Conservation (phyloP, 495 filamentous ascomycete species). For the Delitschia confertaspora region DNA sequence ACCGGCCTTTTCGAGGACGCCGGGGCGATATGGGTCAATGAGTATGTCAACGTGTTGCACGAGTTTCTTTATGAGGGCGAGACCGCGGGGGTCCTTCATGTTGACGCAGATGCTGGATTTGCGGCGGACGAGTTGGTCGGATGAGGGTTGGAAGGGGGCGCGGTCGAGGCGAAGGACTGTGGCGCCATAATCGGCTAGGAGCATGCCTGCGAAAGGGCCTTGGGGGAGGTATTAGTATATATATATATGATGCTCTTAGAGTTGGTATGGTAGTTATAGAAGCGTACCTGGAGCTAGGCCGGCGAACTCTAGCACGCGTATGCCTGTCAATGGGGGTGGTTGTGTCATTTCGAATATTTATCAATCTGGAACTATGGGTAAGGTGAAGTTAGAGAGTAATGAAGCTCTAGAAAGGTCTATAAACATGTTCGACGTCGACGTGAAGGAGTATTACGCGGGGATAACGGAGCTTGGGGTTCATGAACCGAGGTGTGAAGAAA, state of each 20-base stretch:
- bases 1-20: conserved; percentile 74
- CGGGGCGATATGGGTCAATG: conserved; percentile 89
- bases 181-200: conserved; percentile 84
- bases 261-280: conserved; percentile 1
- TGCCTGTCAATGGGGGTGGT: conserved; percentile 58
- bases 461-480: too few species aligned
- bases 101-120: conserved; percentile 73
- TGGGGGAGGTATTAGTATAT: conserved; percentile 7
- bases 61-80: conserved; percentile 56
- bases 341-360: conserved; percentile 34
- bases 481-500: too few species aligned
- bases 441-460: too few species aligned
- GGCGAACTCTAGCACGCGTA: conserved; percentile 82
- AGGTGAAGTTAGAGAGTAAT: background rate
- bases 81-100: conserved; percentile 56
- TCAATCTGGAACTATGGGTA: conserved; percentile 1
- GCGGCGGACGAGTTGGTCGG: conserved; percentile 65
- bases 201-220: conserved; percentile 83
- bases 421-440: conserved; percentile 17
- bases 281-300: conserved; percentile 73
- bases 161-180: conserved; percentile 83
- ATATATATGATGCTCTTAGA: background rate
- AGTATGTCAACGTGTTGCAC: conserved; percentile 60
- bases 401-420: conserved; percentile 1
- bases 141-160: conserved; percentile 39